phyloP scores from a whole-genome alignment of 345 rosid genomes.

The Populus nigra region DNA sequence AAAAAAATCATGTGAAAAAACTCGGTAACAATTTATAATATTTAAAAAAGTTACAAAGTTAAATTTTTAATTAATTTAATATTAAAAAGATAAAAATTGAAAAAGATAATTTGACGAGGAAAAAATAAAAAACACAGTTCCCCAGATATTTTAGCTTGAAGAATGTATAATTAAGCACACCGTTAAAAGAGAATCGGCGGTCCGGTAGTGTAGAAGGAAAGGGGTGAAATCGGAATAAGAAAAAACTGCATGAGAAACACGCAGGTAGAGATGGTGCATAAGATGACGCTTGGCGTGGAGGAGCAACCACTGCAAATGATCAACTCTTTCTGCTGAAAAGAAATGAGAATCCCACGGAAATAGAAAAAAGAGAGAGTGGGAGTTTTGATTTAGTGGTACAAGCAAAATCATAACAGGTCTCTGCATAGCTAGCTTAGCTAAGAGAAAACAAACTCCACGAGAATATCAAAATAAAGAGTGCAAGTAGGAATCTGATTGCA shows the following conservation, averaged over 20 bases:
- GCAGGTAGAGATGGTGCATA: neutral
- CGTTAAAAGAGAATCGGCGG: neutral
- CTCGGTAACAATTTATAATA: accelerated
- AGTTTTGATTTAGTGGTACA: too few relatives aligned
- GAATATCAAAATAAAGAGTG: neutral
- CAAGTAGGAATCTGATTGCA: slow-evolving; percentile 31
- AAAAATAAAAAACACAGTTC: too few relatives aligned
- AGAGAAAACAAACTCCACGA: neutral
- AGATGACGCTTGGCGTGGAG: slow-evolving; percentile 40
- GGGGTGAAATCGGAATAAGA: slow-evolving; percentile 27
- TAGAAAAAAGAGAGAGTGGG: too few relatives aligned
- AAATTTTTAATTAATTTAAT: too few relatives aligned
- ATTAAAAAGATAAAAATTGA: too few relatives aligned
- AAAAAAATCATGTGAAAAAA: accelerated
- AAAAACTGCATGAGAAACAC: slow-evolving; percentile 41
- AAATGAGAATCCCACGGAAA: neutral
- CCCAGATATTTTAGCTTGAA: too few relatives aligned
- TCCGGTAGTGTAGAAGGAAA: neutral
- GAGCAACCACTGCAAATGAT: slow-evolving; percentile 23
- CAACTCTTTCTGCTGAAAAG: neutral
- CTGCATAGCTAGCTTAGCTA: neutral
- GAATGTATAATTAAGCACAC: neutral
- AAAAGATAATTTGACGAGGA: accelerated
- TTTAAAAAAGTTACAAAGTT: too few relatives aligned
- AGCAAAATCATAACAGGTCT: too few relatives aligned